phyloP scores from a whole-genome alignment of 1,139 yeast genomes.

The Diutina neorugosa region DNA sequence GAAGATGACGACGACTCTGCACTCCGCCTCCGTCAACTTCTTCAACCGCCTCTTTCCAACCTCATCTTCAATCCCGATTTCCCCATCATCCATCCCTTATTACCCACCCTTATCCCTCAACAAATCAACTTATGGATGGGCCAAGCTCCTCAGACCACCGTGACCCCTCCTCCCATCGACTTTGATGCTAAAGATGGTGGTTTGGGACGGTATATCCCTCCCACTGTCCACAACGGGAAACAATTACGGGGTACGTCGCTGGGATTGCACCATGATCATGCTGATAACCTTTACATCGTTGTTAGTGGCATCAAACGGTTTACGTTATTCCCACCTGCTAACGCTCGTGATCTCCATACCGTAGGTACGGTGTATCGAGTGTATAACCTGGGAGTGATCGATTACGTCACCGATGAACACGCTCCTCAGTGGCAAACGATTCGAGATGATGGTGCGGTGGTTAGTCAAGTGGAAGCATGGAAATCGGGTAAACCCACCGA shows the following conservation, averaged over 20 bases:
- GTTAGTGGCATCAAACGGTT: constrained; percentile 52
- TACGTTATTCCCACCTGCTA: constrained; percentile 51
- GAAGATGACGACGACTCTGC: constrained; percentile 7
- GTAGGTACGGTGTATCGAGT: constrained; percentile 43
- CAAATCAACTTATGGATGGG: constrained; percentile 73
- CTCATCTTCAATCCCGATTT: constrained; percentile 17
- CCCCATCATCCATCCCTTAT: constrained; percentile 30
- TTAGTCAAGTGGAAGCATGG: constrained; percentile 15
- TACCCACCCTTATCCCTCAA: constrained; percentile 41
- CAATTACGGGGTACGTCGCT: constrained; percentile 39
- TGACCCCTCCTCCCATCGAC: neutral
- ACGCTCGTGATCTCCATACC: constrained; percentile 44
- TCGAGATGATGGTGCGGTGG: constrained; percentile 51
- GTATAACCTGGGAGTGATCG: constrained; percentile 52
- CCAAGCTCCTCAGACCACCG: constrained; percentile 9
- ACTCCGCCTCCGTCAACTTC: constrained; percentile 27
- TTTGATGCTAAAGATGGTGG: neutral
- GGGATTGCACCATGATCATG: constrained; percentile 75
- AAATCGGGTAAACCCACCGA: neutral
- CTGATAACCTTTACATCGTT: constrained; percentile 58
- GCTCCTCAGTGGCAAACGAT: constrained; percentile 50
- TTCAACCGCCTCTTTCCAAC: constrained; percentile 51
- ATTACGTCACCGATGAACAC: constrained; percentile 37
- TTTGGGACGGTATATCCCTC: neutral
- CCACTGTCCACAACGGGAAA: neutral